These are phyloP conservation scores for Backusella morwellensis DNA, from an alignment of 192 early-diverging fungal genomes.

Conservation along the genomic window DNA sequence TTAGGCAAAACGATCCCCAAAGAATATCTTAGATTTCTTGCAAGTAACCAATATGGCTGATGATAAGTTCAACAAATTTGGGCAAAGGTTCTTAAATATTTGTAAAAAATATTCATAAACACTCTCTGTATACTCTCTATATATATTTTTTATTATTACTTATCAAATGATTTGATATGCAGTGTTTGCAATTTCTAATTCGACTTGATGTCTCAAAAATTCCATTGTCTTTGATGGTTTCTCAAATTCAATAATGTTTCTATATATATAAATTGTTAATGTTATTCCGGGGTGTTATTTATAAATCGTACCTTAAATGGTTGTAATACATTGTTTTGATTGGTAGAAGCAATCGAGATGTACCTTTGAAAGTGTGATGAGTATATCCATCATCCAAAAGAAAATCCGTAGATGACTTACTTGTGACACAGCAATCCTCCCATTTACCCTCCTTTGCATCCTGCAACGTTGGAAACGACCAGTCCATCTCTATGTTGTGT, in stretches of 20 bases:
- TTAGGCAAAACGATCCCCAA: conserved; percentile 11
- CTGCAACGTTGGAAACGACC: conserved; percentile 50
- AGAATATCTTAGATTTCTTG: conserved; percentile 2
- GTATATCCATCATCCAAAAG: neutral
- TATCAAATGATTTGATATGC: conserved; percentile 11
- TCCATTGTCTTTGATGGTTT: conserved; percentile 10
- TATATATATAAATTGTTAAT: neutral
- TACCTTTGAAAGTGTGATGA: conserved; percentile 41
- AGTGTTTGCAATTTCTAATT: conserved; percentile 20
- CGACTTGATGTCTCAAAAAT: conserved; percentile 16
- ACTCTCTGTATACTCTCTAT: too few relatives aligned
- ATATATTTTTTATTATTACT: too few relatives aligned
- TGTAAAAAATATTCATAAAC: conserved; percentile 4
- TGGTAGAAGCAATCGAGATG: conserved; percentile 52
- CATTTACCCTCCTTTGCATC: conserved; percentile 43
- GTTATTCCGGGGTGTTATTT: too few relatives aligned
- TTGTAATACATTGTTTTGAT: conserved; percentile 44
- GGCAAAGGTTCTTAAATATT: neutral
- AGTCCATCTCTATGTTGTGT: conserved; percentile 49
- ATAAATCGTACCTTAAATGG: conserved; percentile 31
- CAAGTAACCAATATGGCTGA: conserved; percentile 10
- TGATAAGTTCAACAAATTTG: conserved; percentile 20
- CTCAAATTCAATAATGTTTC: conserved; percentile 21
- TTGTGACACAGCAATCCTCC: conserved; percentile 67
- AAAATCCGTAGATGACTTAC: conserved; percentile 37